Percentiles rank a stretch among this genome's conserved stretches.
phyloP scores from a whole-genome alignment of 768 basidiomycete genomes.

The Rhodotorula graminis region DNA sequence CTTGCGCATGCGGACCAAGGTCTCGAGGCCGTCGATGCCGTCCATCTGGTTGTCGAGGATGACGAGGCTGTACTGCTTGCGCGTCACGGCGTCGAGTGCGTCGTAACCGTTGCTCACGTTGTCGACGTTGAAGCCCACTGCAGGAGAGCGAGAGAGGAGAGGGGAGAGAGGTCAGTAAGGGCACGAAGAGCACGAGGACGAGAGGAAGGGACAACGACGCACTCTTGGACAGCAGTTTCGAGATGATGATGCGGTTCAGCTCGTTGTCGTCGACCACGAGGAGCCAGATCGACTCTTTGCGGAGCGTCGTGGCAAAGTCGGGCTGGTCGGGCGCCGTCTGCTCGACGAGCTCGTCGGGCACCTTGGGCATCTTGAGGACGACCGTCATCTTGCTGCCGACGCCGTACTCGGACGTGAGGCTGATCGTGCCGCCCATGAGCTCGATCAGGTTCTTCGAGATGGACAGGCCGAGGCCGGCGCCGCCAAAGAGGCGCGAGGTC shows the following conservation, averaged over 20 bases:
- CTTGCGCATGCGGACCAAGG: conserved; percentile 24
- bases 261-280: conserved; percentile 40
- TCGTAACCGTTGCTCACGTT: conserved; percentile 27
- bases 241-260: conserved; percentile 28
- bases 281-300: conserved; percentile 9
- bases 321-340: background rate
- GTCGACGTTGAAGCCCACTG: conserved; percentile 35
- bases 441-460: conserved; percentile 52
- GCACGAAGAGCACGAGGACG: too few species aligned
- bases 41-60: conserved; percentile 33
- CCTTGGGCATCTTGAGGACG: conserved; percentile 22
- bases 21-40: conserved; percentile 28
- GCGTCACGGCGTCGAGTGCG: conserved; percentile 25
- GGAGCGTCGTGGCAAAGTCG: background rate
- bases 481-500: conserved; percentile 82
- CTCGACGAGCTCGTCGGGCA: background rate
- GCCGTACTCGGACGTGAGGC: conserved; percentile 29
- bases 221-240: conserved; percentile 29
- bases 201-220: background rate
- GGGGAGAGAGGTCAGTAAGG: too few species aligned
- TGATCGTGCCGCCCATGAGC: conserved; percentile 36
- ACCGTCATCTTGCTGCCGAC: conserved; percentile 30
- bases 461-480: conserved; percentile 88
- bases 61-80: conserved; percentile 23
- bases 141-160: background rate